Percentiles rank a stretch among this genome's conserved stretches.
These are phyloP conservation scores for Syncephalis fuscata DNA, from an alignment of 371 early-diverging fungal species.

Conservation along the genomic window DNA sequence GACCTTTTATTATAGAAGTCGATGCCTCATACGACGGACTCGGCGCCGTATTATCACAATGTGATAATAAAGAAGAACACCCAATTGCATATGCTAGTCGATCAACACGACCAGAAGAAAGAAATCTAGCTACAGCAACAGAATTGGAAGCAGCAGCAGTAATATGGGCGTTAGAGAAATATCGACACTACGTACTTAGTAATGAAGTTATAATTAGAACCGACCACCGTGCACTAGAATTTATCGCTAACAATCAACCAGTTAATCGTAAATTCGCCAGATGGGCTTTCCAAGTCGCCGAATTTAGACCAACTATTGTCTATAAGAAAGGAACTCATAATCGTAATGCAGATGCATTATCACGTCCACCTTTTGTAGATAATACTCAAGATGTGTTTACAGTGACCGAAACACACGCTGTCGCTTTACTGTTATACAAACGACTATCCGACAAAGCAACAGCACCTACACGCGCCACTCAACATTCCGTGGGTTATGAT, in stretches of 20 bases:
- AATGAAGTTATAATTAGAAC: constrained; percentile 10
- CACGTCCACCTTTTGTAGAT: too few species aligned
- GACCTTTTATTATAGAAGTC: constrained; percentile 10
- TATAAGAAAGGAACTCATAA: too few species aligned
- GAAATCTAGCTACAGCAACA: constrained; percentile 6
- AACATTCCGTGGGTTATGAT: too few species aligned
- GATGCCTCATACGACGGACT: constrained; percentile 14
- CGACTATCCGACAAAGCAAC: too few species aligned
- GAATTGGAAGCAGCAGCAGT: constrained; percentile 15
- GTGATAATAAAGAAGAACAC: constrained; percentile 1
- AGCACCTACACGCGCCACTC: too few species aligned
- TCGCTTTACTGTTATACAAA: too few species aligned
- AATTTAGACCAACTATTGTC: too few species aligned
- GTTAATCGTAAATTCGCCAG: constrained; percentile 7
- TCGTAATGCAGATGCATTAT: too few species aligned
- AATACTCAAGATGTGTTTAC: too few species aligned
- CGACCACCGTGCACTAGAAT: constrained; percentile 14
- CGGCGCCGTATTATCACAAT: constrained; percentile 15
- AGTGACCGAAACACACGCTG: too few species aligned
- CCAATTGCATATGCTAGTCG: constrained; percentile 5
- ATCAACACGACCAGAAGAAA: constrained; percentile 4
- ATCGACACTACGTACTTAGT: constrained; percentile 13
- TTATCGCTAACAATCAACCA: constrained; percentile 5
- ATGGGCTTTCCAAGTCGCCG: constrained; percentile 5
- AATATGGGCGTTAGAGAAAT: constrained; percentile 1